Conservation (phyloP, 805 yeast genomes). For the Blastobotrys americana region DNA sequence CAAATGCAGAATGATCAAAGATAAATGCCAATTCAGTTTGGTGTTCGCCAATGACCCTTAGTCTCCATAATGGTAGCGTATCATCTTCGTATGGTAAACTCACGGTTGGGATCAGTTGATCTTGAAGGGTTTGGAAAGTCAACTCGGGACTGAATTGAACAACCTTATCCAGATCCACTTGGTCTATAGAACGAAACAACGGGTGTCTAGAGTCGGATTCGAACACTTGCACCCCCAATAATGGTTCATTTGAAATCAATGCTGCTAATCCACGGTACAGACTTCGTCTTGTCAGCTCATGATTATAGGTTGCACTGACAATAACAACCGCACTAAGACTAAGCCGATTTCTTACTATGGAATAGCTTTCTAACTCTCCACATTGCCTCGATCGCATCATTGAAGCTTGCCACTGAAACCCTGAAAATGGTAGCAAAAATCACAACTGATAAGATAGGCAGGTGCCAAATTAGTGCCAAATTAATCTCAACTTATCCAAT, state of each 20-base stretch:
- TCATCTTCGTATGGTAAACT: constrained; percentile 6
- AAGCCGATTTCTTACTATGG: constrained; percentile 10
- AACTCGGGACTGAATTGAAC: constrained; percentile 9
- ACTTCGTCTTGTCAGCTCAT: constrained; percentile 1
- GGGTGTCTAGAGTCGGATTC: constrained; percentile 1
- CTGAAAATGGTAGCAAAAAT: no score
- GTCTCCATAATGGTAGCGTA: constrained; percentile 18
- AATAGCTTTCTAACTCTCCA: constrained; percentile 14
- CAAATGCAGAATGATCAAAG: constrained; percentile 21
- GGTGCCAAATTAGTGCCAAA: no score
- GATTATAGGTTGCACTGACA: constrained; percentile 13
- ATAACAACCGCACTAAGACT: constrained; percentile 12
- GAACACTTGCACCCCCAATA: constrained; percentile 8
- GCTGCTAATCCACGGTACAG: constrained; percentile 12
- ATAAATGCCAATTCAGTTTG: constrained; percentile 13
- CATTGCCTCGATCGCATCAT: no score
- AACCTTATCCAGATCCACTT: constrained; percentile 12
- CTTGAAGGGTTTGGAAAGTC: constrained; percentile 3
- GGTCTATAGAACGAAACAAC: constrained; percentile 1
- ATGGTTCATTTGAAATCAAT: constrained; percentile 8
- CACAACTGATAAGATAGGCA: no score
- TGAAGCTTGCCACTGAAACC: no score
- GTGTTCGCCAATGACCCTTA: constrained; percentile 11
- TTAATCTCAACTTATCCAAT: no score
- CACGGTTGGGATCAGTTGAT: constrained; percentile 2